A percentile compares a stretch with the other conserved stretches of the same genome.
Evolutionary conservation across 768 basidiomycete genomes (phyloP).

Genomic region (Gymnopilus junonius): DNA sequence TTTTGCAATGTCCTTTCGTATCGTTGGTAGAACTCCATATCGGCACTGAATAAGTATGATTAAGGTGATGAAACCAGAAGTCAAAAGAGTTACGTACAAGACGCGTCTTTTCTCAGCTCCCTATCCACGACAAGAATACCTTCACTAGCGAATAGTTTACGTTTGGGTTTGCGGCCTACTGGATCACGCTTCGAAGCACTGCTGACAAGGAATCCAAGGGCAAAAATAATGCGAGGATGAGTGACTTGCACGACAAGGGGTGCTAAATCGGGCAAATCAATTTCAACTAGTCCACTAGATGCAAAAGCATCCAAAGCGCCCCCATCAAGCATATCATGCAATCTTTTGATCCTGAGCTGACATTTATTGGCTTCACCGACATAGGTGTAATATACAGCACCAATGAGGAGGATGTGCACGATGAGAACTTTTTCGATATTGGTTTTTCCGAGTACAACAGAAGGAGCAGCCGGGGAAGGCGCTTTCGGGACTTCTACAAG

Average conservation of each 20-base stretch:
- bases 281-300: conserved; percentile 39
- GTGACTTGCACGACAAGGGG: conserved; percentile 63
- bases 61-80: neutral
- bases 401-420: conserved; percentile 66
- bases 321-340: conserved; percentile 73
- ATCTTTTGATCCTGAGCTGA: conserved; percentile 52
- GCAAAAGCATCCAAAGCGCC: conserved; percentile 47
- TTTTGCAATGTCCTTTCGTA: conserved; percentile 47
- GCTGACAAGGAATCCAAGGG: conserved; percentile 70
- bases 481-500: neutral
- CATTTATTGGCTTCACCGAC: conserved; percentile 52
- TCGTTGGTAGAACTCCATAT: conserved; percentile 58
- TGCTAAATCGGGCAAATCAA: conserved; percentile 39
- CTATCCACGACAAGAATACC: conserved; percentile 56
- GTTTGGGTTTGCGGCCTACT: conserved; percentile 74
- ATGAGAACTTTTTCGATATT: conserved; percentile 36
- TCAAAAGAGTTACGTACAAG: conserved; percentile 33
- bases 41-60: conserved; percentile 48
- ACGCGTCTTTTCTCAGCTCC: conserved; percentile 46
- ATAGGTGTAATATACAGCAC: conserved; percentile 66
- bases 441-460: neutral
- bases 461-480: neutral
- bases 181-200: conserved; percentile 72
- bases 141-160: conserved; percentile 69
- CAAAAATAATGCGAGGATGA: conserved; percentile 67